A percentile compares a stretch with the other conserved stretches of the same genome.
Conservation (phyloP, 768 basidiomycete species). For the Sarcodon sp. region DNA sequence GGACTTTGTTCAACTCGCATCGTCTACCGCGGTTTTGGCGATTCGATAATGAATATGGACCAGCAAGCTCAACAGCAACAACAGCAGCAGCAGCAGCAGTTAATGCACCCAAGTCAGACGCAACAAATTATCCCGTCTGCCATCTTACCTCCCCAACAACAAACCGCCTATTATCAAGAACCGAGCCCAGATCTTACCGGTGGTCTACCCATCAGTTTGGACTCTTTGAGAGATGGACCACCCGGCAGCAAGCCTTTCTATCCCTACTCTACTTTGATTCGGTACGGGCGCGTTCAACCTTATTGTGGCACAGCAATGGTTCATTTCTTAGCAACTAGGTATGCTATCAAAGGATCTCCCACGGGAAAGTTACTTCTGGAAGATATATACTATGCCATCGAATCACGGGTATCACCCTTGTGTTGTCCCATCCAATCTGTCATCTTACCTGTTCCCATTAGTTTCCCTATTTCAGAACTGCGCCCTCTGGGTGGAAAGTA, state of each 20-base stretch:
- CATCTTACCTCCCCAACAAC: conserved; percentile 23
- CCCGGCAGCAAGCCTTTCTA: conserved; percentile 87
- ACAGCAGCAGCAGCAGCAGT: conserved; percentile 31
- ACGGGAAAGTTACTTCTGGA: conserved; percentile 77
- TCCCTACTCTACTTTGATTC: conserved; percentile 82
- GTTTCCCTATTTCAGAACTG: conserved; percentile 84
- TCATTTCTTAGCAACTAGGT: conserved; percentile 27
- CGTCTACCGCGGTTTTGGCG: not conserved
- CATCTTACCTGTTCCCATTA: conserved; percentile 16
- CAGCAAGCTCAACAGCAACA: conserved; percentile 13
- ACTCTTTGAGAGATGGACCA: conserved; percentile 77
- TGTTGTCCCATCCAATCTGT: not conserved
- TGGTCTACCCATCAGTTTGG: conserved; percentile 76
- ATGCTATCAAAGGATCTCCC: conserved; percentile 85
- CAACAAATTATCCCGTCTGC: conserved; percentile 19
- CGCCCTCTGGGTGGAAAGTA: conserved; percentile 89
- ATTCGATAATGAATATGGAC: conserved; percentile 12
- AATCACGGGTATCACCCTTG: conserved; percentile 55
- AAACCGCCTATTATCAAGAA: conserved; percentile 52
- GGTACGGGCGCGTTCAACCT: conserved; percentile 32
- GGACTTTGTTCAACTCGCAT: not conserved
- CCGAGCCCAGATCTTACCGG: conserved; percentile 65
- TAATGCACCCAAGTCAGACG: conserved; percentile 52
- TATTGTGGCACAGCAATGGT: not conserved
- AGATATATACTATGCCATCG: conserved; percentile 88